Evolutionary conservation across 768 basidiomycete species (phyloP).

Genomic region (Collybiopsis luxurians): DNA sequence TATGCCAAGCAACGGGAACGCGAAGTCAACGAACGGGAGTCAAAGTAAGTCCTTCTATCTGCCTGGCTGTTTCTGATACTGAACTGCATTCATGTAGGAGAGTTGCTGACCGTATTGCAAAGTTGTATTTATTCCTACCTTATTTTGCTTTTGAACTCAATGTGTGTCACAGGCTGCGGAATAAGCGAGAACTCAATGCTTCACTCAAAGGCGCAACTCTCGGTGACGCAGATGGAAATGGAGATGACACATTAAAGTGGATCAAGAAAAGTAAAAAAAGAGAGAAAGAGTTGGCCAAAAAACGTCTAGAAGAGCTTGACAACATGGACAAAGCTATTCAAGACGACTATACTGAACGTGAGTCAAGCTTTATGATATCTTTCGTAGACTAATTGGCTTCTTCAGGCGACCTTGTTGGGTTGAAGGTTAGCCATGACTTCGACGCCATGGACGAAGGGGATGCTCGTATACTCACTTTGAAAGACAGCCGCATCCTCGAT

Average conservation of each 20-base stretch:
- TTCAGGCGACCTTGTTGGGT: constrained; percentile 83
- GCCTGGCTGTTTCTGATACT: constrained; percentile 19
- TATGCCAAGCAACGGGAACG: constrained; percentile 70
- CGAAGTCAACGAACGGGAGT: constrained; percentile 67
- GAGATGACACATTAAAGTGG: constrained; percentile 83
- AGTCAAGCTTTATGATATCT: constrained; percentile 22
- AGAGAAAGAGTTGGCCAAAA: constrained; percentile 84
- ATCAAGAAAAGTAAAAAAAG: constrained; percentile 88
- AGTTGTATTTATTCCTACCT: constrained; percentile 56
- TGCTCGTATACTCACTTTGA: constrained; percentile 92
- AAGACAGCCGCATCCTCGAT: constrained; percentile 93
- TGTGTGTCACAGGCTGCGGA: constrained; percentile 77
- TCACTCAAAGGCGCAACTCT: constrained; percentile 92
- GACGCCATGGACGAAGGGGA: constrained; percentile 92
- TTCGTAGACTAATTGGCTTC: not conserved
- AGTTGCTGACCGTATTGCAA: constrained; percentile 75
- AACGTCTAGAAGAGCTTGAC: constrained; percentile 80
- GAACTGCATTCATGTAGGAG: constrained; percentile 43
- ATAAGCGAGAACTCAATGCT: constrained; percentile 88
- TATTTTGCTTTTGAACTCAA: constrained; percentile 40
- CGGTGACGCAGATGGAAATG: constrained; percentile 76
- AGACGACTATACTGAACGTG: constrained; percentile 86
- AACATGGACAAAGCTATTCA: constrained; percentile 76
- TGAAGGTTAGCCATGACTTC: constrained; percentile 96
- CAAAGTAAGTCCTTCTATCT: constrained; percentile 59